Percentiles rank a stretch among this genome's conserved stretches.
Conservation (phyloP, 2,329 filamentous ascomycete genomes). For the Pyricularia sp. region DNA sequence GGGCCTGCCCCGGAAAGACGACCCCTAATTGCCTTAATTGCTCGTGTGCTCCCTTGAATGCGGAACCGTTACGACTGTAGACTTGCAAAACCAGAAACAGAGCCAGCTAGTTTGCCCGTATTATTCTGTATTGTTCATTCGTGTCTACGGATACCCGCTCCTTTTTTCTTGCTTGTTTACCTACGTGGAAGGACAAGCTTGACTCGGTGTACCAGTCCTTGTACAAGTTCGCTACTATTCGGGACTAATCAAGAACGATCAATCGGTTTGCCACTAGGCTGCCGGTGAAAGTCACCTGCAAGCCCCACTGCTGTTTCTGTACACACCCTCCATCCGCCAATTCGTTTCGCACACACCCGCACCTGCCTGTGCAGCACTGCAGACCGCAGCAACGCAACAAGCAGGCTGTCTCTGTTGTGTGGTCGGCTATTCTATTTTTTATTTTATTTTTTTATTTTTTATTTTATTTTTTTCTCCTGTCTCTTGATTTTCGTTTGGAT, state of each 20-base stretch:
- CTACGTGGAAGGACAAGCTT: neutral
- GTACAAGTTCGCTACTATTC: neutral
- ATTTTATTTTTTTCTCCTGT: neutral
- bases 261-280: neutral
- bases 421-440: neutral
- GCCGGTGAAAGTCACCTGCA: neutral
- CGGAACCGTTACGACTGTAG: neutral
- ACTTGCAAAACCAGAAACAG: neutral
- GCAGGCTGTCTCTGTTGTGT: neutral
- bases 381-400: neutral
- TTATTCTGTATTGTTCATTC: neutral
- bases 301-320: neutral
- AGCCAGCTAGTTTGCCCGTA: neutral
- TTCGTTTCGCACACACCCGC: neutral
- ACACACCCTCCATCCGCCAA: neutral
- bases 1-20: neutral
- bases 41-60: neutral
- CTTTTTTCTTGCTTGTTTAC: neutral
- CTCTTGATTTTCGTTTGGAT: neutral
- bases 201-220: neutral
- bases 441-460: neutral
- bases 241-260: neutral
- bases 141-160: neutral
- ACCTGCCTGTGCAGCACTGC: neutral
- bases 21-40: neutral